Base-by-base conservation (phyloP, 2,329 filamentous ascomycete genomes). In the Epichloe gansuensis region DNA sequence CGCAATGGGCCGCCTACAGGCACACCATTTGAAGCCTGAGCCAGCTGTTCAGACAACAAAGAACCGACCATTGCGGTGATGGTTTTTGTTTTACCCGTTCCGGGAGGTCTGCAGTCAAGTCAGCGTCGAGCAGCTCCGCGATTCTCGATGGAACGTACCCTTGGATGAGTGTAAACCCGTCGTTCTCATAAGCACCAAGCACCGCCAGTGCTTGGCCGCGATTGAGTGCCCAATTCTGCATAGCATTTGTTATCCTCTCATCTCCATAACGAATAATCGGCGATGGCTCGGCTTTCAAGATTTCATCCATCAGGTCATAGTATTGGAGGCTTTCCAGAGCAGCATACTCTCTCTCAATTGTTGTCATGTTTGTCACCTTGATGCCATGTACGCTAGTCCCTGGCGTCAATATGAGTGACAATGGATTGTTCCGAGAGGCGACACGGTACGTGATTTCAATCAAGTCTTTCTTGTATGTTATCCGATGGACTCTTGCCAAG, bases 11-110 rank as follows among this genome's bases (percentile, higher is more conserved):
- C 61, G 6, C 65, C 63, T 5, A 69, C 55, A 12, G 65, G 63
- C 13, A 64, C 62, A 15, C 67, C 62, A 52, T 65, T 65, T 51
- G 63, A 58, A 5, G 58, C 55, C 53, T 65, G 70, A 57, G 61
- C 68, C 55, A 62, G 64, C 60, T 66, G 67, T 54, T 69, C 70
- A 12, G 56, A 68, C n/a, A 62, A 59, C 15, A 98, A 74, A 39
- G 89, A 88, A 38, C 93, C 93, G 25, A 97, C 91, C 75, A 98
- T 94, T 35, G 91, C 93, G 52, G 95, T 81, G 55, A 98, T 98
- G 0, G 93, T 98, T 67, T 98, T 98, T 0, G 93, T 98, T 72
- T 98, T 98, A 63, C 91, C 93, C 4, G 93, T 96, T 67, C 93
- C 93, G 1, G 93, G 93, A 49, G 93, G 93, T 52, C 88, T 85